Conservation (phyloP, 106 monocot genomes). For the Allium fistulosum region DNA sequence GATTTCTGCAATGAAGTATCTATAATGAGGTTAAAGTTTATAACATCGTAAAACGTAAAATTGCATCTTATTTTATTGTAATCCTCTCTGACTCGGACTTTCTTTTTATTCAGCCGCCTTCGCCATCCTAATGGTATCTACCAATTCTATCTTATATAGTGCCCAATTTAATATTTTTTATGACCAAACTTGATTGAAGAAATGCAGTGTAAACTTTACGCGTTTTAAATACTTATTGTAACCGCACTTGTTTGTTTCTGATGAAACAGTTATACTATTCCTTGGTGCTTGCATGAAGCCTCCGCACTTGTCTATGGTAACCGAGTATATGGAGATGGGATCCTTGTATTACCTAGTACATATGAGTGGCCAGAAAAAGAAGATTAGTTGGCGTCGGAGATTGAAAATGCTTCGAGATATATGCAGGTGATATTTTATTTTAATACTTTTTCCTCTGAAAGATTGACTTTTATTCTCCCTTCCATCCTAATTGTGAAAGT, state of each 20-base stretch:
- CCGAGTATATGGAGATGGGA: slow-evolving; percentile 97
- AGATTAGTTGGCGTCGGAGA: slow-evolving; percentile 12
- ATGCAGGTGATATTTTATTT: slow-evolving; percentile 4
- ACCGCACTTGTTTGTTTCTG: background rate
- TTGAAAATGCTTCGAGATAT: slow-evolving; percentile 20
- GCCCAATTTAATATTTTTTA: too few relatives aligned
- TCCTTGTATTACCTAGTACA: slow-evolving; percentile 81
- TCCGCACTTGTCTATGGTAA: slow-evolving; percentile 83
- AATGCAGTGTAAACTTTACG: too few relatives aligned
- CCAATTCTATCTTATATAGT: background rate
- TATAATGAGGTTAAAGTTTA: slow-evolving; percentile 52
- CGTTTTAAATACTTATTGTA: too few relatives aligned
- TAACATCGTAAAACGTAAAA: too few relatives aligned
- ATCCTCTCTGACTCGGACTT: background rate
- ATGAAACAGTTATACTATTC: slow-evolving; percentile 72
- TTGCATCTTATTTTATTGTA: too few relatives aligned
- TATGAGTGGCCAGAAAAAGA: slow-evolving; percentile 7
- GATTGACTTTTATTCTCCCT: too few relatives aligned
- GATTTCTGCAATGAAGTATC: slow-evolving; percentile 94
- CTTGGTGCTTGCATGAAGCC: slow-evolving; percentile 93
- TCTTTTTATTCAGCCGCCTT: slow-evolving; percentile 62
- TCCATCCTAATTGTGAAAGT: too few relatives aligned
- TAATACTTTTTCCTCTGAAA: too few relatives aligned
- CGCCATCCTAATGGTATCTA: slow-evolving; percentile 92
- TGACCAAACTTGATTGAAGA: too few relatives aligned